Percentiles rank a stretch among this genome's conserved stretches.
phyloP scores from a whole-genome alignment of 306 rosid genomes.

The Cucumis sativus region DNA sequence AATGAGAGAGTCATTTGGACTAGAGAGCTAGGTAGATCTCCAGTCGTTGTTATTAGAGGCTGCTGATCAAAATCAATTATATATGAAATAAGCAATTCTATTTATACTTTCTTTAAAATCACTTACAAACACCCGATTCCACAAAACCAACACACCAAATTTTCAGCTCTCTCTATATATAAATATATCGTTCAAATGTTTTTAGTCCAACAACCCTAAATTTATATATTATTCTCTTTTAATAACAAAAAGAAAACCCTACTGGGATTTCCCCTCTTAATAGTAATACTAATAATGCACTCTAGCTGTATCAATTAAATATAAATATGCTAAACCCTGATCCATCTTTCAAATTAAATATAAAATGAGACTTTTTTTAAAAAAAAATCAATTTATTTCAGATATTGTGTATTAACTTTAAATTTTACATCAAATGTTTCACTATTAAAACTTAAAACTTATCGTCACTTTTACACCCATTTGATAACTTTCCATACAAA shows the following conservation, averaged over 20 bases:
- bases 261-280: neutral
- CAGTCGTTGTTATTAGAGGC: neutral
- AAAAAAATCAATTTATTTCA: neutral
- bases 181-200: neutral
- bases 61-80: neutral
- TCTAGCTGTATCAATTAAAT: neutral
- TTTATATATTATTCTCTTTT: neutral
- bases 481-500: too few relatives aligned
- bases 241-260: neutral
- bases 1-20: neutral
- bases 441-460: too few relatives aligned
- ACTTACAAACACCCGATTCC: neutral
- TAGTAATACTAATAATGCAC: neutral
- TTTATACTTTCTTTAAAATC: neutral
- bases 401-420: too few relatives aligned
- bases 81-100: neutral
- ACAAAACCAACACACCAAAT: neutral
- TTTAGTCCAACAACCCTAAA: conserved; percentile 4
- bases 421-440: too few relatives aligned
- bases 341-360: neutral
- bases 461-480: too few relatives aligned
- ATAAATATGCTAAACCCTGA: too few relatives aligned
- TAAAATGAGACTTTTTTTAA: neutral
- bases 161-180: neutral
- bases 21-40: neutral